Conservation (phyloP, 2,329 filamentous ascomycete species). For the Hortaea werneckii region DNA sequence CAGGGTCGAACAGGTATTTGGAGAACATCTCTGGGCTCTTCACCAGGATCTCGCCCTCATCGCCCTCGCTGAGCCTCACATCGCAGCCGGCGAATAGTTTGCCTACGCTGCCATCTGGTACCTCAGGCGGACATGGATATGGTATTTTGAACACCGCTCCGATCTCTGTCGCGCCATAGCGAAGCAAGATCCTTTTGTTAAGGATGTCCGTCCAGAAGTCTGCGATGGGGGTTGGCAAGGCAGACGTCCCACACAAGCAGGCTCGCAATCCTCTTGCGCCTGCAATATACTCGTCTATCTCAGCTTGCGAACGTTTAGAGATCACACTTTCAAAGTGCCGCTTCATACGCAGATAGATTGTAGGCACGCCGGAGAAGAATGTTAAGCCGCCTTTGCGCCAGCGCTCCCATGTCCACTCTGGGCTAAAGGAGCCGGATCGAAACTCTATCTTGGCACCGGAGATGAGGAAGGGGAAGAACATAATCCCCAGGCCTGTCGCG, state of each 20-base stretch:
- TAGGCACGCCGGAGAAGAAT: conserved; percentile 44
- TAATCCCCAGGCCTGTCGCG: conserved; percentile 42
- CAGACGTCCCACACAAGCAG: conserved; percentile 38
- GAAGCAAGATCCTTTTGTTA: conserved; percentile 34
- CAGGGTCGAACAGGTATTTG: conserved; percentile 23
- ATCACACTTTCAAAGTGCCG: conserved; percentile 34
- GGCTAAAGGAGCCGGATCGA: conserved; percentile 33
- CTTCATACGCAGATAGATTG: conserved; percentile 40
- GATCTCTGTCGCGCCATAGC: conserved; percentile 44
- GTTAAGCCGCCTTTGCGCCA: conserved; percentile 33
- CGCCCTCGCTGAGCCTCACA: conserved; percentile 33
- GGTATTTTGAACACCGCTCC: conserved; percentile 39
- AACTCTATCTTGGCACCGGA: conserved; percentile 40
- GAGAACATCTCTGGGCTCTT: conserved; percentile 28
- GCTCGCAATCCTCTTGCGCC: conserved; percentile 33
- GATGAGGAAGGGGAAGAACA: conserved; percentile 37
- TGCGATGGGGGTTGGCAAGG: conserved; percentile 40
- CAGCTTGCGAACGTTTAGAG: conserved; percentile 13
- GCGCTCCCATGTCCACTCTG: conserved; percentile 36
- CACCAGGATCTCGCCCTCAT: conserved; percentile 41
- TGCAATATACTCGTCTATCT: conserved; percentile 30
- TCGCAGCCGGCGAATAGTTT: conserved; percentile 39
- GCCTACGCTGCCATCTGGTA: conserved; percentile 36
- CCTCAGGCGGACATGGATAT: conserved; percentile 29
- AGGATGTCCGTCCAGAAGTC: conserved; percentile 40